A percentile compares a stretch with the other conserved stretches of the same genome.
These are phyloP conservation scores for Suillus alpinus DNA, from an alignment of 768 basidiomycete species.

Conservation along the genomic window DNA sequence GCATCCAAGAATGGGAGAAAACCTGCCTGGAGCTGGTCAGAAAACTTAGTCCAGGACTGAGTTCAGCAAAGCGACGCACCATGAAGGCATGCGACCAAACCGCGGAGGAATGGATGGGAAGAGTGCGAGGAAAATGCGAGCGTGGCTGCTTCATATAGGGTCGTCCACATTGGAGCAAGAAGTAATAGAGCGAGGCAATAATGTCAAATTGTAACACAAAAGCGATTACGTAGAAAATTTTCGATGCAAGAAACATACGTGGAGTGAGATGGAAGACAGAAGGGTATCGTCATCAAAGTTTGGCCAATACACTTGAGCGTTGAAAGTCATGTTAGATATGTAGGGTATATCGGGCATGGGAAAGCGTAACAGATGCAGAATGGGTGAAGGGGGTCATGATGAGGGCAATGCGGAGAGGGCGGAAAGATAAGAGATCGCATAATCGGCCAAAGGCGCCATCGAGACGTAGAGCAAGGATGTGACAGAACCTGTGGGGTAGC, in stretches of 20 bases:
- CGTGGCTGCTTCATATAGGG: neutral
- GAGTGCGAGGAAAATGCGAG: neutral
- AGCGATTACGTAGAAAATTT: neutral
- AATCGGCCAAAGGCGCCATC: conserved; percentile 7
- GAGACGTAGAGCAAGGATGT: conserved; percentile 10
- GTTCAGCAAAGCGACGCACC: neutral
- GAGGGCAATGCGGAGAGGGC: conserved; percentile 10
- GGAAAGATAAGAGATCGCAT: conserved; percentile 3
- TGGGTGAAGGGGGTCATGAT: conserved; percentile 27
- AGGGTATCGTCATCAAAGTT: conserved; percentile 3
- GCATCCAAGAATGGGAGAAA: neutral
- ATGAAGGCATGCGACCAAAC: conserved; percentile 1
- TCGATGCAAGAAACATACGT: neutral
- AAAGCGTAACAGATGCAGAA: conserved; percentile 33
- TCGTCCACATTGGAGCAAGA: neutral
- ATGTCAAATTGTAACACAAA: conserved; percentile 1
- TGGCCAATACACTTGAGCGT: conserved; percentile 2
- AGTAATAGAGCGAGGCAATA: neutral
- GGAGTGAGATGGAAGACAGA: neutral
- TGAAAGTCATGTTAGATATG: conserved; percentile 1
- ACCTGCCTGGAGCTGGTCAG: neutral
- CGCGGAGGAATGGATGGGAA: neutral
- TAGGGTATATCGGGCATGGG: conserved; percentile 2
- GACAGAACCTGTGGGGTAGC: neutral
- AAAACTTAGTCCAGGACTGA: neutral